phyloP scores from a whole-genome alignment of 805 yeast genomes.

The Yarrowia osloensis region DNA sequence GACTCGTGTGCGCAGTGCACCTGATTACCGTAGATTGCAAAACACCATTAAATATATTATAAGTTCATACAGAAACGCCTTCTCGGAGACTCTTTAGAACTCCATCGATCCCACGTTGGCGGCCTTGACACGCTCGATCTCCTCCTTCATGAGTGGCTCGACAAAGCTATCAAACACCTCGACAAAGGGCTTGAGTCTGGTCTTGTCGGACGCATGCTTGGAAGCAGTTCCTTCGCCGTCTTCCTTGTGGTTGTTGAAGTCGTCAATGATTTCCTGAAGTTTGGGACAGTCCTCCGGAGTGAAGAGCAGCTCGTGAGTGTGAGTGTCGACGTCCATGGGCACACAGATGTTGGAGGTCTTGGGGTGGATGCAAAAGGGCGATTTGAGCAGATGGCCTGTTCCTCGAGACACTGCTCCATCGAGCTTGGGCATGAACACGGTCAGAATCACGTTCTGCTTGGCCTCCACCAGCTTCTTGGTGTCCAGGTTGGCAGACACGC shows the following conservation, averaged over 20 bases:
- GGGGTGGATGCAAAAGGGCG: constrained; percentile 97
- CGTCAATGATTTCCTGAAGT: constrained; percentile 65
- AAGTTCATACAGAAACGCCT: neutral
- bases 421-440: constrained; percentile 83
- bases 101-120: constrained; percentile 47
- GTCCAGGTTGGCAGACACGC: constrained; percentile 44
- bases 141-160: constrained; percentile 56
- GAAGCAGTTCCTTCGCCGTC: constrained; percentile 35
- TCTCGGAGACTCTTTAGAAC: too few species aligned
- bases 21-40: too few species aligned
- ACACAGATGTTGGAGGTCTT: constrained; percentile 95
- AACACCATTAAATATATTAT: constrained; percentile 6
- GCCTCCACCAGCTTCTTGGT: constrained; percentile 61
- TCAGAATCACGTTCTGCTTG: constrained; percentile 77
- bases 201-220: constrained; percentile 47
- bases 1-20: neutral
- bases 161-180: constrained; percentile 68
- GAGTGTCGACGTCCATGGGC: constrained; percentile 51
- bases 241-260: constrained; percentile 33
- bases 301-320: constrained; percentile 50
- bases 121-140: constrained; percentile 46
- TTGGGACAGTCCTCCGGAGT: constrained; percentile 81
- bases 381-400: constrained; percentile 85
- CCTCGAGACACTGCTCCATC: constrained; percentile 92
- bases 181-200: constrained; percentile 70